phyloP scores from a whole-genome alignment of 2,329 filamentous ascomycete genomes.

The Hyphodiscus sp. region DNA sequence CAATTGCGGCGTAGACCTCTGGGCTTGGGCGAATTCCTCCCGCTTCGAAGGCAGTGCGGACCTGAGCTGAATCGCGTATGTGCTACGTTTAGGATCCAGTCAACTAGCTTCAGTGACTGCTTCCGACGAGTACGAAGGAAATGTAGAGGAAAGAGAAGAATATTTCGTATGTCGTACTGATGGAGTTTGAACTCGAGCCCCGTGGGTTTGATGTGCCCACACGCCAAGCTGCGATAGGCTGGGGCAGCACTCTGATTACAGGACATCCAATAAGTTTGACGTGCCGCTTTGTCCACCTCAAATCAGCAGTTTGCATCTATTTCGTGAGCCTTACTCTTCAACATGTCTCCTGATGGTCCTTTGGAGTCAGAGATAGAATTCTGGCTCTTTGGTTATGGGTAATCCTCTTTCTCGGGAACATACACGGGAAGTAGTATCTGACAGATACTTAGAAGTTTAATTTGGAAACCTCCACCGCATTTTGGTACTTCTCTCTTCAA shows the following conservation, averaged over 20 bases:
- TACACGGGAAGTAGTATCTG: neutral
- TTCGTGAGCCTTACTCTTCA: neutral
- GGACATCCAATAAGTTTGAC: neutral
- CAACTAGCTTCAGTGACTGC: neutral
- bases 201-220: neutral
- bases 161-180: neutral
- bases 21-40: neutral
- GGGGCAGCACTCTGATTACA: neutral
- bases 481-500: constrained; percentile 57
- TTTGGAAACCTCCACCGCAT: constrained; percentile 97
- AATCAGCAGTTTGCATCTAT: neutral
- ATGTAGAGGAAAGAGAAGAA: neutral
- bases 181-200: neutral
- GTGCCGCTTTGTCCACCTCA: neutral
- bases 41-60: neutral
- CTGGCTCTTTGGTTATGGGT: constrained; percentile 98
- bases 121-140: neutral
- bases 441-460: constrained; percentile 62
- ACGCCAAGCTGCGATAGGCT: too few relatives aligned
- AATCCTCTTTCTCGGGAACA: constrained; percentile 29
- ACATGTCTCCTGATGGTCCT: constrained; percentile 5
- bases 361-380: constrained; percentile 50
- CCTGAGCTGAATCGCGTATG: neutral
- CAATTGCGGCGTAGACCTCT: neutral
- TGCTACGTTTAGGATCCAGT: neutral